Evolutionary conservation across 2,329 filamentous ascomycete species (phyloP).

Genomic region (Mycogone perniciosa): DNA sequence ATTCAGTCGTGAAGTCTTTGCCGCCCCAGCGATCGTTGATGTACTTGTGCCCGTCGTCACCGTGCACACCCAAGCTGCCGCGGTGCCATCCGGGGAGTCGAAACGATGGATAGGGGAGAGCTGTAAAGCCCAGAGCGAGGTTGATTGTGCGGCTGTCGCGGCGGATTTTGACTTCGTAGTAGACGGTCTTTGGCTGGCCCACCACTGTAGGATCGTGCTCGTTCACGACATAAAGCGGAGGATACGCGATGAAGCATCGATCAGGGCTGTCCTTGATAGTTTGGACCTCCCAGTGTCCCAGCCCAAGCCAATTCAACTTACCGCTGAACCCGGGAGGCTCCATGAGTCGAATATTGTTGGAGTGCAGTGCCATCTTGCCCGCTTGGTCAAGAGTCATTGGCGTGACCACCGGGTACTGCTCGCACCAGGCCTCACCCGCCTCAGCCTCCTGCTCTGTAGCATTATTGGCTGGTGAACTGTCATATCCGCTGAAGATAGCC

Average conservation of each 20-base stretch:
- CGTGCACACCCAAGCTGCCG: slow-evolving; percentile 67
- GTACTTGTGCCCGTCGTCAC: slow-evolving; percentile 71
- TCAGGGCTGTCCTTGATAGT: slow-evolving; percentile 46
- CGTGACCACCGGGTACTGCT: slow-evolving; percentile 48
- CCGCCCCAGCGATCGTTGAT: slow-evolving; percentile 72
- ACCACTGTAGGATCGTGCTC: slow-evolving; percentile 50
- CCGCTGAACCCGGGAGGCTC: slow-evolving; percentile 44
- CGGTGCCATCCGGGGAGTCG: slow-evolving; percentile 77
- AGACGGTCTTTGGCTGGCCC: slow-evolving; percentile 46
- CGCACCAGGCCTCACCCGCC: slow-evolving; percentile 61
- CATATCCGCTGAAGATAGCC: slow-evolving; percentile 55
- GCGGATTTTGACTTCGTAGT: slow-evolving; percentile 63
- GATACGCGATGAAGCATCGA: slow-evolving; percentile 57
- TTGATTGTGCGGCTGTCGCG: slow-evolving; percentile 39
- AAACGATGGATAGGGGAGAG: slow-evolving; percentile 70
- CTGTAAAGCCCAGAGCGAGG: slow-evolving; percentile 63
- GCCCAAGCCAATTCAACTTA: slow-evolving; percentile 36
- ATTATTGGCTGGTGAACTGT: slow-evolving; percentile 62
- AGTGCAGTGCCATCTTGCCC: slow-evolving; percentile 41
- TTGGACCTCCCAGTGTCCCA: slow-evolving; percentile 47
- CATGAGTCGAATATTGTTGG: slow-evolving; percentile 49
- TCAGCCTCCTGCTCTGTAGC: slow-evolving; percentile 58
- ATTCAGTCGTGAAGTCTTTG: slow-evolving; percentile 58
- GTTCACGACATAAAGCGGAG: slow-evolving; percentile 60
- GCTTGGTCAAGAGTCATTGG: slow-evolving; percentile 45